Evolutionary conservation across 2,329 filamentous ascomycete genomes (phyloP).

Genomic region (Pestalotiopsis sp.): DNA sequence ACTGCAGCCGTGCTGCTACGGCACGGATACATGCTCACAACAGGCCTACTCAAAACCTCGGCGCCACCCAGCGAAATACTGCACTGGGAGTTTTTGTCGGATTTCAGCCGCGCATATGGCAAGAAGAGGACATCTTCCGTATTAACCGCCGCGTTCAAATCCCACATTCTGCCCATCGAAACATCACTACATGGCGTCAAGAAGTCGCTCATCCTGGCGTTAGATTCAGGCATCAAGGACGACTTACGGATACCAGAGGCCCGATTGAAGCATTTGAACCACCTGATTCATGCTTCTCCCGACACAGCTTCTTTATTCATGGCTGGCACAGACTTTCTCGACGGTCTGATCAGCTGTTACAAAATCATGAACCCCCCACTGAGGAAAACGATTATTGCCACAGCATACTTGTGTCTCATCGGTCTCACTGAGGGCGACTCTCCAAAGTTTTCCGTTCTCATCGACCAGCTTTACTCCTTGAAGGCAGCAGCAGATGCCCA

Average conservation of each 20-base stretch:
- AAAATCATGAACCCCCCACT: conserved; percentile 64
- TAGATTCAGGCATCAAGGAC: conserved; percentile 63
- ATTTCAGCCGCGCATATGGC: conserved; percentile 68
- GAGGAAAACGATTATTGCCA: conserved; percentile 70
- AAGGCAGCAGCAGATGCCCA: conserved; percentile 72
- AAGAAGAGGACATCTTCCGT: conserved; percentile 62
- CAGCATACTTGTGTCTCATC: conserved; percentile 74
- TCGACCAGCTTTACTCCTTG: conserved; percentile 82
- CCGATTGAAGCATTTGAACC: conserved; percentile 61
- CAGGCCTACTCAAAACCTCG: conserved; percentile 53
- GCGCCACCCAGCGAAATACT: conserved; percentile 52
- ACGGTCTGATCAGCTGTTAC: conserved; percentile 71
- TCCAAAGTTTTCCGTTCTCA: conserved; percentile 73
- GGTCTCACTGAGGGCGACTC: conserved; percentile 69
- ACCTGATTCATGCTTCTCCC: conserved; percentile 64
- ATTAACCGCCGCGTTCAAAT: conserved; percentile 52
- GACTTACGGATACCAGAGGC: conserved; percentile 58
- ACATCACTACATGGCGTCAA: conserved; percentile 62
- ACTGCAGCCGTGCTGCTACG: conserved; percentile 56
- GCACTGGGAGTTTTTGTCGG: conserved; percentile 69
- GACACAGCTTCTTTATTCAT: conserved; percentile 66
- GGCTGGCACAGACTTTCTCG: conserved; percentile 85
- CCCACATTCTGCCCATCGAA: conserved; percentile 52
- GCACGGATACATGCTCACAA: conserved; percentile 65
- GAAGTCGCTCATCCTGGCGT: conserved; percentile 59